Base-by-base conservation (phyloP, 495 filamentous ascomycete genomes). In the Talaromyces liani region DNA sequence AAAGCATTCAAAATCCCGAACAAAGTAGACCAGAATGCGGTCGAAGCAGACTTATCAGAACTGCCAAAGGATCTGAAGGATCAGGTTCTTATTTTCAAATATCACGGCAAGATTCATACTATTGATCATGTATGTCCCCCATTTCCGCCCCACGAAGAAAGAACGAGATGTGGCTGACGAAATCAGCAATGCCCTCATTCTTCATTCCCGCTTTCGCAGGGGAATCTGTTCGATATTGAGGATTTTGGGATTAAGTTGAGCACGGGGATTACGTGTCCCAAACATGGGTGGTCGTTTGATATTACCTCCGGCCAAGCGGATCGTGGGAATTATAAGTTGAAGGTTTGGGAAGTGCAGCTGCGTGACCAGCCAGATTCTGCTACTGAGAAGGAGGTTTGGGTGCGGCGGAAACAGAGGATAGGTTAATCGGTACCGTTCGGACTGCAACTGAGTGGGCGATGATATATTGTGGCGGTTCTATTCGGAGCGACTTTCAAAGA, bases 261-360 rank as follows among this genome's bases (percentile, higher is more conserved):
- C 33, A 73, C 79, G 2, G 84, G 84, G 0, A 71, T 87, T 16
- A 82, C 80, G 6, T 87, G 84, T 66, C 83, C 84, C 1, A 85
- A 86, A 66, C 84, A 87, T 65, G 78, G 73, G 41, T 87, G 84
- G 84, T 84, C 83, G 0, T 86, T 86, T 69, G 84, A 87, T 67
- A 65, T 87, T 25, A 80, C 82, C 62, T 79, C 84, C 0, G 84
- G 84, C 3, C 71, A 72, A 63, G 75, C 75, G 4, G 84, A 87
- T 62, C 79, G 82, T 1, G 82, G 78, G n/a, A 85, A 75, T 63
- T 86, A 86, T 66, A 78, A 74, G 68, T 72, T 87, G 20, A 81
- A 81, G 60, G 69, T 81, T 34, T 87, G 84, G 84, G 84, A 87
- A 66, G 79, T 85, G 3, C 74, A 86, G 61, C 62, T 86, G 36